These are phyloP conservation scores for Ustilaginoidea virens DNA, from an alignment of 2,329 filamentous ascomycete species.

Conservation along the genomic window DNA sequence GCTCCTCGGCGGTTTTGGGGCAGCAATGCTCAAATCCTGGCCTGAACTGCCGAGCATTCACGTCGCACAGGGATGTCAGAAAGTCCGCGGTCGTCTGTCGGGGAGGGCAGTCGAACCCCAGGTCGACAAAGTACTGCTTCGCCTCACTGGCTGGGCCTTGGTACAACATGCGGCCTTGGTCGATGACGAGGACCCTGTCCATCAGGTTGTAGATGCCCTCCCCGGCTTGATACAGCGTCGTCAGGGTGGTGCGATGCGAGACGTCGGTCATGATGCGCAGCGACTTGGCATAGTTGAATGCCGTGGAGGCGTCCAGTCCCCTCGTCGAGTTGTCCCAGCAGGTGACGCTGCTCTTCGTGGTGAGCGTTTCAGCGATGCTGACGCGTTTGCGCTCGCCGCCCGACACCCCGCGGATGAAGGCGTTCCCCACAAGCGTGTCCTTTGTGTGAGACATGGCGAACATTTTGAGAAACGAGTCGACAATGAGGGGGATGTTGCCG, in stretches of 20 bases:
- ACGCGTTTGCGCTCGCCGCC: conserved; percentile 73
- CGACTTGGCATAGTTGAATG: conserved; percentile 60
- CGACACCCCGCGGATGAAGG: conserved; percentile 54
- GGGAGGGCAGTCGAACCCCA: conserved; percentile 38
- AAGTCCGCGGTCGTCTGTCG: conserved; percentile 49
- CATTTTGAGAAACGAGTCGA: conserved; percentile 54
- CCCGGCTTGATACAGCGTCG: conserved; percentile 9
- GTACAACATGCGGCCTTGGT: conserved; percentile 52
- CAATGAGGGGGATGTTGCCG: conserved; percentile 48
- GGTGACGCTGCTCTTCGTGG: conserved; percentile 56
- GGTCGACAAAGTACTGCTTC: conserved; percentile 42
- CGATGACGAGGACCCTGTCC: conserved; percentile 47
- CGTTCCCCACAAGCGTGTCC: conserved; percentile 62
- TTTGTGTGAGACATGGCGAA: conserved; percentile 66
- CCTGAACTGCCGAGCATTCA: conserved; percentile 3
- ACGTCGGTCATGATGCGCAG: conserved; percentile 62
- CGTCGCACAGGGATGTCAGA: conserved; percentile 29
- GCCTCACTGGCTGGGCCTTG: conserved; percentile 44
- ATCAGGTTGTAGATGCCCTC: conserved; percentile 28
- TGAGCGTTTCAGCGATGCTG: conserved; percentile 62
- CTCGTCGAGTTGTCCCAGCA: conserved; percentile 72
- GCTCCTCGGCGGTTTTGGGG: conserved; percentile 35
- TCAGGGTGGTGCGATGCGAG: conserved; percentile 18
- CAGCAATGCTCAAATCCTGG: conserved; percentile 9
- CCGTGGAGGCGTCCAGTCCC: conserved; percentile 66